phyloP scores from a whole-genome alignment of 371 early-diverging fungal genomes.

The Blakeslea trispora region DNA sequence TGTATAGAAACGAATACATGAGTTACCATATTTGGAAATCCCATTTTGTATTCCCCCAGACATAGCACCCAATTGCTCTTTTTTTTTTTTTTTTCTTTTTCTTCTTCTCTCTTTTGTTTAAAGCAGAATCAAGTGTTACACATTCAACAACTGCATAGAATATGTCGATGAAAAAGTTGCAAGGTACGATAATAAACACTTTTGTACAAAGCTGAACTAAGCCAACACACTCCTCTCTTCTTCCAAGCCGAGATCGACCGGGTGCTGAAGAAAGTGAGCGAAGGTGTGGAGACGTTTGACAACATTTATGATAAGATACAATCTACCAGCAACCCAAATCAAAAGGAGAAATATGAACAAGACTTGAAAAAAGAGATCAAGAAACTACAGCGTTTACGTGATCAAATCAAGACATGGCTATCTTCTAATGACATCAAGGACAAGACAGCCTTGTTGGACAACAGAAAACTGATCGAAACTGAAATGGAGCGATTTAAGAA shows the following conservation, averaged over 20 bases:
- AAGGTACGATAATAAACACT: slow-evolving; percentile 10
- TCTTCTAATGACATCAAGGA: slow-evolving; percentile 94
- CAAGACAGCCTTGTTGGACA: slow-evolving; percentile 86
- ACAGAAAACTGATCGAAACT: slow-evolving; percentile 92
- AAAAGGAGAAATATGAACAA: slow-evolving; percentile 95
- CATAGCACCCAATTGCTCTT: too few relatives aligned
- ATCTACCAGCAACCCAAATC: slow-evolving; percentile 75
- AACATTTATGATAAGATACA: slow-evolving; percentile 88
- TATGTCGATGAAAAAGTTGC: slow-evolving; percentile 30
- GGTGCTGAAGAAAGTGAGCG: slow-evolving; percentile 92
- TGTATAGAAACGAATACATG: too few relatives aligned
- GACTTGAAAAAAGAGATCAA: slow-evolving; percentile 98
- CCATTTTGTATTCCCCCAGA: too few relatives aligned
- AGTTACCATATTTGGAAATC: too few relatives aligned
- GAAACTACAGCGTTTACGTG: slow-evolving; percentile 92
- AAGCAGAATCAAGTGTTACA: too few relatives aligned
- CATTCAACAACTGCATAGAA: neutral
- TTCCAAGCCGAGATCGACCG: slow-evolving; percentile 62
- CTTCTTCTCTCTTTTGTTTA: too few relatives aligned
- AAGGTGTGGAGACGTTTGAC: slow-evolving; percentile 96
- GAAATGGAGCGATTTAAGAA: slow-evolving; percentile 99
- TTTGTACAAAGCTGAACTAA: neutral
- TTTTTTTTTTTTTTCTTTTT: too few relatives aligned
- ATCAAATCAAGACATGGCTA: slow-evolving; percentile 96
- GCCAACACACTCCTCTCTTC: neutral